Percentiles rank a stretch among this genome's conserved stretches.
Evolutionary conservation across 1,284 basidiomycete species (phyloP).

Genomic region (Puccinia novopanici): DNA sequence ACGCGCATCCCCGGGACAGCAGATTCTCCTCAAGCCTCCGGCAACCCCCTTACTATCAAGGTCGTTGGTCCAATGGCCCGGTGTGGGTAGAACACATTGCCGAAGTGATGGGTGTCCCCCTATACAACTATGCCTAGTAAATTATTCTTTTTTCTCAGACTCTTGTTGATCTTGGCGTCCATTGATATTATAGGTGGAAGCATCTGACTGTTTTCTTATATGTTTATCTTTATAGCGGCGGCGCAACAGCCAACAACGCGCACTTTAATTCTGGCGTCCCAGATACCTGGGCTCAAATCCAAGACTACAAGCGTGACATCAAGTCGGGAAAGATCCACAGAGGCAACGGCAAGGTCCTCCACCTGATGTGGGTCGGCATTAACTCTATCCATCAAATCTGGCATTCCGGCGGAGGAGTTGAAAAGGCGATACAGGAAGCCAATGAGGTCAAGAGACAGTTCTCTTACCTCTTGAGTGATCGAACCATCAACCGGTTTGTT

Average conservation of each 20-base stretch:
- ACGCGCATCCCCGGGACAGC: conserved; percentile 16
- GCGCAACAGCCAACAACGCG: conserved; percentile 44
- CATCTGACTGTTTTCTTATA: background rate
- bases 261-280: conserved; percentile 26
- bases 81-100: conserved; percentile 46
- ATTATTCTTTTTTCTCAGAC: background rate
- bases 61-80: conserved; percentile 51
- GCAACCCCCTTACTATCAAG: conserved; percentile 32
- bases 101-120: conserved; percentile 23
- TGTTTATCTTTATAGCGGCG: conserved; percentile 30
- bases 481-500: conserved; percentile 37
- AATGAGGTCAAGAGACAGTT: conserved; percentile 35
- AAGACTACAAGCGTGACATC: conserved; percentile 32
- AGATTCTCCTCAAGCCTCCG: conserved; percentile 19
- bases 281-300: conserved; percentile 38
- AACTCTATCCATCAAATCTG: conserved; percentile 49
- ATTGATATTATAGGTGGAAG: too few species aligned
- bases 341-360: conserved; percentile 34
- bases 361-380: conserved; percentile 46
- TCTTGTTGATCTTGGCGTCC: background rate
- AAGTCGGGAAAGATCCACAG: conserved; percentile 18
- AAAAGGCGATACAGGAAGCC: background rate
- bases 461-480: background rate
- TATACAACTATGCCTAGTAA: conserved; percentile 47
- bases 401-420: conserved; percentile 20